Evolutionary conservation across 2,329 filamentous ascomycete species (phyloP).

Genomic region (Daldinia sp.): DNA sequence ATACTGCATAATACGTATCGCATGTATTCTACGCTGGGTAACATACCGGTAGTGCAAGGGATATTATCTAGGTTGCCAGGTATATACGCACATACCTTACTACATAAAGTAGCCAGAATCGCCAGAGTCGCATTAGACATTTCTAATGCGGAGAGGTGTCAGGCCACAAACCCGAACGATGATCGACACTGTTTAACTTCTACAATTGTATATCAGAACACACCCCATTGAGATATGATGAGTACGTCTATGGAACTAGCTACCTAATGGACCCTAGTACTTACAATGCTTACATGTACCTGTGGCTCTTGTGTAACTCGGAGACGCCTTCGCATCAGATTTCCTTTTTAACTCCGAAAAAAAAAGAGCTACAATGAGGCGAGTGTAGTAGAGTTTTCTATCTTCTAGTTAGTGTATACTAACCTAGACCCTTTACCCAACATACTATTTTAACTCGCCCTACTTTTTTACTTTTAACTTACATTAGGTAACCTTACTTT

Average conservation of each 20-base stretch:
- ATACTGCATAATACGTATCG: neutral
- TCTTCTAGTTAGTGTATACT: neutral
- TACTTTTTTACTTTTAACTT: neutral
- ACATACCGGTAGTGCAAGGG: neutral
- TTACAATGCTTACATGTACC: neutral
- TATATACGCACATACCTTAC: neutral
- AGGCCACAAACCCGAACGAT: constrained; percentile 30
- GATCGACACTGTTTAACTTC: constrained; percentile 18
- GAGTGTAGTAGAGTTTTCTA: neutral
- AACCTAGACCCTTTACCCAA: neutral
- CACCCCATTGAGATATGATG: constrained; percentile 1
- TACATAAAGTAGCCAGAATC: neutral
- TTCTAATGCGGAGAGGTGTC: constrained; percentile 32
- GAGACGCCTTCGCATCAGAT: constrained; percentile 3
- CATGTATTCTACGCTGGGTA: neutral
- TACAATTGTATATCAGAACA: constrained; percentile 9
- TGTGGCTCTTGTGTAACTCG: constrained; percentile 23
- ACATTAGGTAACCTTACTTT: neutral
- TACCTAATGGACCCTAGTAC: neutral
- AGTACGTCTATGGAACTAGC: neutral
- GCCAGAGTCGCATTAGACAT: constrained; percentile 1
- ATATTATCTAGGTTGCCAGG: neutral
- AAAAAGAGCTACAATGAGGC: neutral
- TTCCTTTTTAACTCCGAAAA: neutral
- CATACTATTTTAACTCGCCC: neutral